Base-by-base conservation (phyloP, 2,329 filamentous ascomycete species). In the Aspergillus versicolor region DNA sequence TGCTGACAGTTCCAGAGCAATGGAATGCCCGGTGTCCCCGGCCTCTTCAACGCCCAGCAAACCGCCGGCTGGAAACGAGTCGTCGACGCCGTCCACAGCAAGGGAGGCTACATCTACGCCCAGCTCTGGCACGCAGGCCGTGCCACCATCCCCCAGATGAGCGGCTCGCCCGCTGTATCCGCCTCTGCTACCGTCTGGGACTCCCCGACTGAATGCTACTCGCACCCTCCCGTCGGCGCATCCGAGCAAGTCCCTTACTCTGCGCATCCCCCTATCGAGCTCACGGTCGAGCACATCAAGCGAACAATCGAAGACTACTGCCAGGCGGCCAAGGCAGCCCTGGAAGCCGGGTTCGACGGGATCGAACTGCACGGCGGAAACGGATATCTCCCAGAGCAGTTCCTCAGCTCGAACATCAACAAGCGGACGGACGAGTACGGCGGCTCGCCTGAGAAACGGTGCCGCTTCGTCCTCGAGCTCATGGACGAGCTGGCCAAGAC, bases 381-480 rank as follows among this genome's bases (percentile, higher is more conserved):
- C 57, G 81, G 79, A 1, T 83, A 83, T 55, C 70, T 84, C 3
- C 73, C 79, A 0, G 81, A 84, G 59, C 80, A 83, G 58, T 83
- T 83, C 64, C 65, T 79, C 4, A 79, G 80, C 59, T 77, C 78
- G 42, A 79, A 75, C 34, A 71, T 76, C 59, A 84, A 84, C 66
- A 73, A 73, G 59, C 72, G 81, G 22, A 79, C 75, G 1, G 81
- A 84, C 61, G 67, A 70, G 11, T 84, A 80, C 60, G 81, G 82
- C 9, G 82, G 81, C 5, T 77, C 72, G 3, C 71, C 81, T 2
- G 76, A 81, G 64, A 81, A 81, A 56, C 74, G 81, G n/a, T 81
- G 78, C 59, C 77, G 75, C 4, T 87, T 88, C 62, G 78, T 77
- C 1, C 67, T 86, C 2, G 82, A 85, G 61, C 73, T 86, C n/a